Evolutionary conservation across 352 stramenopile genomes (phyloP).

Genomic region (Lagenidium giganteum): DNA sequence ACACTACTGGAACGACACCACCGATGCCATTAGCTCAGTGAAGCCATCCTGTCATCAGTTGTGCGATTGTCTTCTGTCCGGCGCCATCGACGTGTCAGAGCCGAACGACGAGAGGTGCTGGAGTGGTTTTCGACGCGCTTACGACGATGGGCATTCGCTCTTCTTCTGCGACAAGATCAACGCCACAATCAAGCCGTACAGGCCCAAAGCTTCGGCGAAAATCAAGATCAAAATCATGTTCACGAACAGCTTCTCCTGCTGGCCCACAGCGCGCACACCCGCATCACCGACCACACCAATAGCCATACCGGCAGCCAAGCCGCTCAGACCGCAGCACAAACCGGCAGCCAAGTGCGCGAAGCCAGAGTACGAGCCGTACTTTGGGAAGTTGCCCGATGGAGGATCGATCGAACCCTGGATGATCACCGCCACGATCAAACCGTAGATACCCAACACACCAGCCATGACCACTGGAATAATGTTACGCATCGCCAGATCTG

Average conservation of each 20-base stretch:
- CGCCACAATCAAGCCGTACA: slow-evolving; percentile 96
- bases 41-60: too few relatives aligned
- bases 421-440: slow-evolving; percentile 95
- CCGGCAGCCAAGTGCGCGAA: slow-evolving; percentile 93
- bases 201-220: slow-evolving; percentile 97
- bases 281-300: slow-evolving; percentile 96
- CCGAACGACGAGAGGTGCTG: too few relatives aligned
- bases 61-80: too few relatives aligned
- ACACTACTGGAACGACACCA: too few relatives aligned
- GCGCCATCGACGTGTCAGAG: too few relatives aligned
- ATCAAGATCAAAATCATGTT: slow-evolving; percentile 99
- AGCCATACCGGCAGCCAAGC: slow-evolving; percentile 91
- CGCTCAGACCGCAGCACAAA: slow-evolving; percentile 91
- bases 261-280: slow-evolving; percentile 93
- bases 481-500: slow-evolving; percentile 97
- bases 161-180: slow-evolving; percentile 89
- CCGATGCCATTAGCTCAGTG: too few relatives aligned
- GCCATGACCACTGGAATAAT: slow-evolving; percentile 99
- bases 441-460: slow-evolving; percentile 96
- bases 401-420: slow-evolving; percentile 89
- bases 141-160: slow-evolving; percentile 37
- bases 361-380: slow-evolving; percentile 93
- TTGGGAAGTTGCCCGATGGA: slow-evolving; percentile 44
- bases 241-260: slow-evolving; percentile 98
- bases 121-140: too few relatives aligned